Percentiles rank a stretch among this genome's conserved stretches.
Evolutionary conservation across 768 basidiomycete genomes (phyloP).

Genomic region (Podaxis sp.): DNA sequence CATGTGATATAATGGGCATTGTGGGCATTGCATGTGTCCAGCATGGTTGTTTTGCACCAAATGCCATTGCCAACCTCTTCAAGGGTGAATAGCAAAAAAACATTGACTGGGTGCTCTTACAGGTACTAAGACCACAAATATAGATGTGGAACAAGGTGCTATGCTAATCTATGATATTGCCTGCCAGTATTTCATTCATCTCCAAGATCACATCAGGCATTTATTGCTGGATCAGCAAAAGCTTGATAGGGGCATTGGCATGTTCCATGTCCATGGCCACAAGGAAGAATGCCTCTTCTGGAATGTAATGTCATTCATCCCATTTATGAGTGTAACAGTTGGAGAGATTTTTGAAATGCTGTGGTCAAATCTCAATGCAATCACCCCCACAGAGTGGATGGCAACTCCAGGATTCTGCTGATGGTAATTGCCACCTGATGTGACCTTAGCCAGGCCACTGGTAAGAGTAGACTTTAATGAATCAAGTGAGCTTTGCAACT

Average conservation of each 20-base stretch:
- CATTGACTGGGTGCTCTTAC: constrained; percentile 18
- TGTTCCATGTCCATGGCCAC: too few species aligned
- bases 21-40: too few species aligned
- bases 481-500: too few species aligned
- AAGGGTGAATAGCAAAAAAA: constrained; percentile 26
- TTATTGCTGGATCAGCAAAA: neutral
- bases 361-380: constrained; percentile 21
- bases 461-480: too few species aligned
- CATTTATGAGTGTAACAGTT: constrained; percentile 6
- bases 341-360: constrained; percentile 23
- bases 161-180: neutral
- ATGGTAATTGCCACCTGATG: too few species aligned
- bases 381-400: constrained; percentile 15
- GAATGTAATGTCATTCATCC: constrained; percentile 23
- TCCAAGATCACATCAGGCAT: too few species aligned
- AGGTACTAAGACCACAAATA: constrained; percentile 12
- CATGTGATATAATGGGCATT: too few species aligned
- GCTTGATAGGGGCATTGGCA: constrained; percentile 22
- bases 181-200: too few species aligned
- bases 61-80: constrained; percentile 19
- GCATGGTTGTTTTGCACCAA: constrained; percentile 7
- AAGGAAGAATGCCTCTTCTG: constrained; percentile 25
- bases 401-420: constrained; percentile 15
- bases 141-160: constrained; percentile 15
- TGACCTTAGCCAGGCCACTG: too few species aligned